Evolutionary conservation across 345 rosid species (phyloP).

Genomic region (Citrus glauca): DNA sequence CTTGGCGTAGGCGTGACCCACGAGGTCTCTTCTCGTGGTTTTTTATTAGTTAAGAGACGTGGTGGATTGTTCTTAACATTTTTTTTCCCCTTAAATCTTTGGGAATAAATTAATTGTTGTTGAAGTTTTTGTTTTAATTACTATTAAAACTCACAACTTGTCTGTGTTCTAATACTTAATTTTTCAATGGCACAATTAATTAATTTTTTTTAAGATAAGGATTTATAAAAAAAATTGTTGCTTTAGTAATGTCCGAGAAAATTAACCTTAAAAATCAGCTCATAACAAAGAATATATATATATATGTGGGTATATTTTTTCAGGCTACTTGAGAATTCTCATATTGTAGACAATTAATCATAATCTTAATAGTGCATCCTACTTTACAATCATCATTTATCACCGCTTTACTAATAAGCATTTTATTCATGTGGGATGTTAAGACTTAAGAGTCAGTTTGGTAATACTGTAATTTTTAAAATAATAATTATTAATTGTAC

Average conservation of each 20-base stretch:
- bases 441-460: no score
- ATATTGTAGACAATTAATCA: no score
- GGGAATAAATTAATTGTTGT: not conserved
- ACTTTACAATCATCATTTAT: no score
- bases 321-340: no score
- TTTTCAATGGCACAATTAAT: not conserved
- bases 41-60: not conserved
- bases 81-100: not conserved
- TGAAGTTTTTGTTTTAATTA: not conserved
- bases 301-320: no score
- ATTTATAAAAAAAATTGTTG: no score
- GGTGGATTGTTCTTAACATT: not conserved
- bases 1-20: not conserved
- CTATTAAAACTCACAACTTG: not conserved
- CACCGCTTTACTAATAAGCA: fast-evolving
- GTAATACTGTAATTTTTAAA: fast-evolving
- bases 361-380: no score
- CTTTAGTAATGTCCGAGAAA: no score
- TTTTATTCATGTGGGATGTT: no score
- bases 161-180: not conserved
- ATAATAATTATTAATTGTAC: fast-evolving
- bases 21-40: not conserved
- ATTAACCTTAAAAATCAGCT: no score
- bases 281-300: no score
- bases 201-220: no score